Conservation (phyloP, 179 eudicot species). For the Carnegiea gigantea region DNA sequence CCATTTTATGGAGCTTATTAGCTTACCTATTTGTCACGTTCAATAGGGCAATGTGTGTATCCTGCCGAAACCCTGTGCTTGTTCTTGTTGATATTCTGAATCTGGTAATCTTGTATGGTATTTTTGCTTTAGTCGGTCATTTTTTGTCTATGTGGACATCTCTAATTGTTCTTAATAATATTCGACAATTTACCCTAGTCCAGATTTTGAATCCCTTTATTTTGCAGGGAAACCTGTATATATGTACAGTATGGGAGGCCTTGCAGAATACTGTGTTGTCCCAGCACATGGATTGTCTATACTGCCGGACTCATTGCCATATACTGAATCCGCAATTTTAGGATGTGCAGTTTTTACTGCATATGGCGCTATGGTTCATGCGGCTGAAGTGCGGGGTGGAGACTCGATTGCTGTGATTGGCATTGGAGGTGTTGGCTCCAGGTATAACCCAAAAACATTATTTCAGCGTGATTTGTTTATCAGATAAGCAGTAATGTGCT, state of each 20-base stretch:
- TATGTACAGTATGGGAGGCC: constrained; percentile 99
- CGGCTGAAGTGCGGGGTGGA: constrained; percentile 92
- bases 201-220: constrained; percentile 6
- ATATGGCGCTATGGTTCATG: constrained; percentile 99
- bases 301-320: constrained; percentile 87
- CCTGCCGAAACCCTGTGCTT: not conserved
- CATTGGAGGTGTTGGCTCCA: constrained; percentile 98
- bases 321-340: constrained; percentile 88
- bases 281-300: constrained; percentile 82
- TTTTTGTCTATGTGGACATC: not conserved
- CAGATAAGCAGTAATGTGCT: not conserved
- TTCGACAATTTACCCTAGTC: not conserved
- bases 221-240: constrained; percentile 86
- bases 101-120: not conserved
- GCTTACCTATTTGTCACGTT: not conserved
- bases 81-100: not conserved
- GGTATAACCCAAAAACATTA: constrained; percentile 44
- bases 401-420: constrained; percentile 96
- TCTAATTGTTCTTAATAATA: not conserved
- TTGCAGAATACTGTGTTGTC: constrained; percentile 91
- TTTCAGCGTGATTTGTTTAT: not conserved
- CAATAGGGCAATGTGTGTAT: not conserved
- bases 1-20: not conserved
- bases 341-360: constrained; percentile 99
- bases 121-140: not conserved